phyloP scores from a whole-genome alignment of 179 eudicot genomes.

The Corrigiola litoralis region DNA sequence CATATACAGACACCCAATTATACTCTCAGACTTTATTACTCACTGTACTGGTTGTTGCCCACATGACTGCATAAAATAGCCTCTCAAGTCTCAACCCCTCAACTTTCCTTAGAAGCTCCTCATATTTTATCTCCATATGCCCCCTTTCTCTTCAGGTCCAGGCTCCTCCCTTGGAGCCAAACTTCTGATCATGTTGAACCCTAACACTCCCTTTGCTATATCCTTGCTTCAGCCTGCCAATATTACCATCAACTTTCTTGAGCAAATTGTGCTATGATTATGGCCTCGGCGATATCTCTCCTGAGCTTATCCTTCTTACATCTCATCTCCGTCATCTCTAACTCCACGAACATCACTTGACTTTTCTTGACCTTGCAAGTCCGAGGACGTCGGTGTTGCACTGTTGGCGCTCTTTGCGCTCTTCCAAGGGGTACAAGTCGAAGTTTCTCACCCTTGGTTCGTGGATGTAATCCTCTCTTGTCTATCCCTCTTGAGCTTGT shows the following conservation, averaged over 20 bases:
- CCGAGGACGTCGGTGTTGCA: conserved; percentile 9
- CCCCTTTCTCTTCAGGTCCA: conserved; percentile 12
- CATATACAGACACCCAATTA: conserved; percentile 28
- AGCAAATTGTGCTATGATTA: conserved; percentile 14
- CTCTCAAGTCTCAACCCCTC: not conserved
- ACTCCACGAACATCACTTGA: conserved; percentile 29
- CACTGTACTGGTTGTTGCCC: not conserved
- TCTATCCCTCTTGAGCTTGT: conserved; percentile 32
- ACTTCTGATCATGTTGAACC: not conserved
- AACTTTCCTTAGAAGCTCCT: not conserved
- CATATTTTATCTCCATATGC: not conserved
- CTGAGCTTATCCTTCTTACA: conserved; percentile 52
- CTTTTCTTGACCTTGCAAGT: conserved; percentile 83
- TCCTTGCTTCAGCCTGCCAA: not conserved
- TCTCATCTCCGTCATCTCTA: not conserved
- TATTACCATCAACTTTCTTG: not conserved
- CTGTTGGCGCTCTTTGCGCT: not conserved
- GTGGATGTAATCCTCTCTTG: not conserved
- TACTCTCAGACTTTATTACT: conserved; percentile 21
- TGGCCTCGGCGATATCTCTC: conserved; percentile 45
- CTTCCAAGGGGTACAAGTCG: not conserved
- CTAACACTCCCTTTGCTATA: not conserved
- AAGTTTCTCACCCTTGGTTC: not conserved
- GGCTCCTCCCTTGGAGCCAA: conserved; percentile 24
- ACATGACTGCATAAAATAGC: conserved; percentile 15